Evolutionary conservation across 306 rosid species (phyloP), one percentile per base, ranked within the genome.

Genomic region (Oxytropis ochrocephala): DNA sequence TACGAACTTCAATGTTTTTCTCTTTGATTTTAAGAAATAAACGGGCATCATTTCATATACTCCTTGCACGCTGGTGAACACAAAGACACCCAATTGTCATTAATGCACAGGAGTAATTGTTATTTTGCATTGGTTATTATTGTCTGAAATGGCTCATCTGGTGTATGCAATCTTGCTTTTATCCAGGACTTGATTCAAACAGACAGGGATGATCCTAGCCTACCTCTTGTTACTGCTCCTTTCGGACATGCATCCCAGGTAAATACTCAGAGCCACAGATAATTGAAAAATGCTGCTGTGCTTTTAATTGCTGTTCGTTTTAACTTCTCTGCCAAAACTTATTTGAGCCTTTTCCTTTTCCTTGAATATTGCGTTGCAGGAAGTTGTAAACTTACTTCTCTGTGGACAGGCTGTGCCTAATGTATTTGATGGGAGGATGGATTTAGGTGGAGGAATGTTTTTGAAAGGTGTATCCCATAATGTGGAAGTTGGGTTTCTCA

Each of bases 231-330:
- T 58, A 91, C 97, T 69, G 96, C 96, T 82, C 96, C 96, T 69
- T 88, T 89, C 75, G 96, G 97, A 42, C 96, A 91, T 73, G 96
- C 96, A 39, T 91, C 97, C 38, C 97, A 91, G 97, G 96, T 91
- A 77, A 71, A 46, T 30, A 13, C 29, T 24, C 69, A n/a, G n/a
- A n/a, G n/a, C n/a, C n/a, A 1, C 3, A 39, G 35, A 17, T 13
- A 27, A 55, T 38, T 48, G 27, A 72, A 64, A 57, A 74, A 27
- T 48, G 55, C 9, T 21, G 18, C 29, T 19, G 35, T 68, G 39
- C 14, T 49, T 44, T 56, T 50, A 32, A 13, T 14, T 29, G 36
- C 27, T 24, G 33, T 53, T 38, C 36, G 56, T 32, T 33, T 33
- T 7, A 67, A 42, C 30, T 64, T 55, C 41, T 72, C 61, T 47